Base-by-base conservation (phyloP, 1,284 basidiomycete species). In the Tremellales sp. region DNA sequence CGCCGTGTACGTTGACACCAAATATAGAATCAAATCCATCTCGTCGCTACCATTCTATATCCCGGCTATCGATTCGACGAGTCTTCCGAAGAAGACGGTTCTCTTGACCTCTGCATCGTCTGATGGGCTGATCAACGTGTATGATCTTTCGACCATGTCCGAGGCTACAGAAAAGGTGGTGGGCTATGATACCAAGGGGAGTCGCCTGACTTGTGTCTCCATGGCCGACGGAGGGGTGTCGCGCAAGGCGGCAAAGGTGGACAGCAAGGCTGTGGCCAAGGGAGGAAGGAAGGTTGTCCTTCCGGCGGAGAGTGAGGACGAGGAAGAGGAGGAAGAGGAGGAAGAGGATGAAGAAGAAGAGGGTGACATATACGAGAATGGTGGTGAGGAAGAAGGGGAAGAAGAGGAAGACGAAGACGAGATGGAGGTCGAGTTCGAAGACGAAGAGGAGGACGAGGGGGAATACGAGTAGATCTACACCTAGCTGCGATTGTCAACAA, bases 121-220 rank as follows among this genome's bases (percentile, higher is more conserved):
- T 0, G 90, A 93, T 54, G 90, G 90, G 8, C 80, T 81, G 45
- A 82, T 93, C 57, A 81, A 84, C 58, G 66, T 92, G 12, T 90
- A 86, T 68, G 84, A 93, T 66, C 73, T 92, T 27, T 76, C 78
- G 2, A 60, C 66, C 1, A 61, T 85, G 2, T 74, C 47, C 33
- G 39, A 36, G 47, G n/a, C 22, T 40, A 13, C 25, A 51, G 21
- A 50, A 32, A 41, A 41, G 47, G 50, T 36, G 48, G 48, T 42
- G 68, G 76, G 73, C 42, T 92, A 90, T 64, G 85, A 92, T 68
- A 86, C 87, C 0, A 88, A 88, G 56, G 87, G 86, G 8, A 87
- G 82, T 29, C 77, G 90, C 12, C 70, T 94, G 61, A 92, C 87
- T 6, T 91, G 89, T 61, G 74, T 90, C 27, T 77, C 82, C 4